Percentiles rank a stretch among this genome's conserved stretches.
phyloP scores from a whole-genome alignment of 495 filamentous ascomycete genomes.

The Annulohypoxylon stygium region DNA sequence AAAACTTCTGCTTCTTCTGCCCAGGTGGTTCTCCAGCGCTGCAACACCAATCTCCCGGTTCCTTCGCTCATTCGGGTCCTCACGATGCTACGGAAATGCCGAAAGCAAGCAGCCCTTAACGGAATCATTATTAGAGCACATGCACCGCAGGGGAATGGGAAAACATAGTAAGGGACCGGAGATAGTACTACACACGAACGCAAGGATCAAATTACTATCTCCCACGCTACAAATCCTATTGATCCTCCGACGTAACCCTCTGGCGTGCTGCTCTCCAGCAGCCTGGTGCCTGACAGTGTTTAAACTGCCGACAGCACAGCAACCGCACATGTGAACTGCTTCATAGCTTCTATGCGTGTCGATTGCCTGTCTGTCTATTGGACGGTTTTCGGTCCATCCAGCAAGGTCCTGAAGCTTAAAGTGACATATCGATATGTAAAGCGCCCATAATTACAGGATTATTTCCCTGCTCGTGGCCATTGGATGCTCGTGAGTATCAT shows the following conservation, averaged over 20 bases:
- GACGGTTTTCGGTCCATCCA: slow-evolving; percentile 6
- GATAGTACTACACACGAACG: slow-evolving; percentile 12
- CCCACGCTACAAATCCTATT: slow-evolving; percentile 41
- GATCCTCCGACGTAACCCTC: slow-evolving; percentile 42
- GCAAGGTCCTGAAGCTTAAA: slow-evolving; percentile 10
- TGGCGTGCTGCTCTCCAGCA: slow-evolving; percentile 29
- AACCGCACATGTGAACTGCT: slow-evolving; percentile 7
- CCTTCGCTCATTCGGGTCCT: slow-evolving; percentile 22
- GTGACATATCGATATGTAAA: not conserved
- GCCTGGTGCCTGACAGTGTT: slow-evolving; percentile 32
- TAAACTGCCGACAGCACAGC: slow-evolving; percentile 30
- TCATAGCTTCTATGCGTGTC: slow-evolving; percentile 3
- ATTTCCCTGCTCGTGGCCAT: slow-evolving; percentile 9
- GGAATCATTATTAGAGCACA: slow-evolving; percentile 13
- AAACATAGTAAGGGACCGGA: slow-evolving; percentile 19
- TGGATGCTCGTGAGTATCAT: slow-evolving; percentile 8
- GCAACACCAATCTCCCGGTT: slow-evolving; percentile 28
- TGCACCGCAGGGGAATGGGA: slow-evolving; percentile 5
- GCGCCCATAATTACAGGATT: slow-evolving; percentile 1
- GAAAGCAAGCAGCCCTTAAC: slow-evolving; percentile 3
- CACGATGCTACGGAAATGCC: slow-evolving; percentile 33
- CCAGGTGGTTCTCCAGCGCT: slow-evolving; percentile 12
- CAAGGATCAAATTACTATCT: slow-evolving; percentile 44
- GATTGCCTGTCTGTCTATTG: slow-evolving; percentile 6
- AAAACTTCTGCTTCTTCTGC: slow-evolving; percentile 4